These are phyloP conservation scores for Sclerotinia trifoliorum DNA, from an alignment of 2,329 filamentous ascomycete genomes.

Conservation along the genomic window DNA sequence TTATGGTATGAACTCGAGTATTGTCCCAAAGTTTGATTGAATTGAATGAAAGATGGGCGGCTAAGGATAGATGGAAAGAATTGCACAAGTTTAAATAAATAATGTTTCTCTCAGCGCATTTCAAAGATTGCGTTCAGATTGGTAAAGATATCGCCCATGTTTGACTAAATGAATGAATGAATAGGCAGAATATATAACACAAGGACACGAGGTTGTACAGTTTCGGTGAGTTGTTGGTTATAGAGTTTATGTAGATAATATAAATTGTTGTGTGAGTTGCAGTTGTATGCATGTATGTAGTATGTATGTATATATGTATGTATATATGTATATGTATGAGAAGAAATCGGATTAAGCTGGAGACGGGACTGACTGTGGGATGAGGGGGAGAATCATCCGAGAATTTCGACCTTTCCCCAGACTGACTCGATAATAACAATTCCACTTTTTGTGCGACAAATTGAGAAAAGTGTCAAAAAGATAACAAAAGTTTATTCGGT, in stretches of 20 bases:
- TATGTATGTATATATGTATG: too few species aligned
- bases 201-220: conserved; percentile 17
- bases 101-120: not conserved
- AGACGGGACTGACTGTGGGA: conserved; percentile 6
- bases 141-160: not conserved
- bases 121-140: not conserved
- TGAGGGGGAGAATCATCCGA: conserved; percentile 6
- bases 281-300: not conserved
- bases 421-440: not conserved
- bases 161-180: conserved; percentile 10
- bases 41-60: not conserved
- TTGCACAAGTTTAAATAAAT: not conserved
- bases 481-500: not conserved
- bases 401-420: not conserved
- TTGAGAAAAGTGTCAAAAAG: not conserved
- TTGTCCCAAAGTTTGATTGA: not conserved
- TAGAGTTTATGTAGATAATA: not conserved
- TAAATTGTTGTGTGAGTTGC: not conserved
- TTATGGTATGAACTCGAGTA: not conserved
- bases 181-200: conserved; percentile 19
- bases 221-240: conserved; percentile 10
- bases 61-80: not conserved
- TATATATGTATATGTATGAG: too few species aligned
- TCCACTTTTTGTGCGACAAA: not conserved
- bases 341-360: not conserved